Percentiles rank a stretch among this genome's conserved stretches.
Evolutionary conservation across 2,329 filamentous ascomycete genomes (phyloP).

Genomic region (Cladosporium sp.): DNA sequence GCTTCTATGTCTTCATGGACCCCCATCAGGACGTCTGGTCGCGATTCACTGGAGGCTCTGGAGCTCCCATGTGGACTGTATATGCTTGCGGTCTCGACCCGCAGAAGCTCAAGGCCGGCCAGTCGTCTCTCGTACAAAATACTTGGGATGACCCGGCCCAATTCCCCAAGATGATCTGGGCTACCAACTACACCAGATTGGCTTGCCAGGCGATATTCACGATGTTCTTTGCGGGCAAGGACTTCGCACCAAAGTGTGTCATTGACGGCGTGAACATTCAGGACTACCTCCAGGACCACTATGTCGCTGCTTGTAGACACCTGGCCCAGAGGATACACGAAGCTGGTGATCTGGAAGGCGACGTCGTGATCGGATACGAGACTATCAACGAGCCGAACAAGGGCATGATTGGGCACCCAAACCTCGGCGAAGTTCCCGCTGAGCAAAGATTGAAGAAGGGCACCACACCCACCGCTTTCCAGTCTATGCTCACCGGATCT

Average conservation of each 20-base stretch:
- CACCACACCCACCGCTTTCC: conserved; percentile 90
- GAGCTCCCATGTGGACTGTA: conserved; percentile 95
- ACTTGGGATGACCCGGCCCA: conserved; percentile 78
- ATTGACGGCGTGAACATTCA: conserved; percentile 95
- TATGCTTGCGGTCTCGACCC: conserved; percentile 93
- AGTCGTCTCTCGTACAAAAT: conserved; percentile 93
- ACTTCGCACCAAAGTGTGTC: conserved; percentile 94
- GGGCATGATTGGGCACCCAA: conserved; percentile 77
- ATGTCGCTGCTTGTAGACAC: conserved; percentile 72
- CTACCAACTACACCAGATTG: conserved; percentile 89
- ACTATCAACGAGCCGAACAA: conserved; percentile 93
- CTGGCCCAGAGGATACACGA: conserved; percentile 82
- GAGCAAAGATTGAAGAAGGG: conserved; percentile 92
- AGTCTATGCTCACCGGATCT: conserved; percentile 86
- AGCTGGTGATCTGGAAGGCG: conserved; percentile 80
- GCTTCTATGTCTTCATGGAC: conserved; percentile 97
- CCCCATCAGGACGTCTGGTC: conserved; percentile 99
- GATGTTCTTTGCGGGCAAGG: conserved; percentile 82
- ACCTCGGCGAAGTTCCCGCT: conserved; percentile 74
- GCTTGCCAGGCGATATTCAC: conserved; percentile 90
- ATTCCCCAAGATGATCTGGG: conserved; percentile 99
- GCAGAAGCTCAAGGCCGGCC: conserved; percentile 74
- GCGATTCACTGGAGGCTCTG: conserved; percentile 86
- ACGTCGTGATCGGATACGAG: conserved; percentile 92
- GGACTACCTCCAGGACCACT: conserved; percentile 88